Base-by-base conservation (phyloP, 352 stramenopile genomes). In the Globisporangium abappressorium region DNA sequence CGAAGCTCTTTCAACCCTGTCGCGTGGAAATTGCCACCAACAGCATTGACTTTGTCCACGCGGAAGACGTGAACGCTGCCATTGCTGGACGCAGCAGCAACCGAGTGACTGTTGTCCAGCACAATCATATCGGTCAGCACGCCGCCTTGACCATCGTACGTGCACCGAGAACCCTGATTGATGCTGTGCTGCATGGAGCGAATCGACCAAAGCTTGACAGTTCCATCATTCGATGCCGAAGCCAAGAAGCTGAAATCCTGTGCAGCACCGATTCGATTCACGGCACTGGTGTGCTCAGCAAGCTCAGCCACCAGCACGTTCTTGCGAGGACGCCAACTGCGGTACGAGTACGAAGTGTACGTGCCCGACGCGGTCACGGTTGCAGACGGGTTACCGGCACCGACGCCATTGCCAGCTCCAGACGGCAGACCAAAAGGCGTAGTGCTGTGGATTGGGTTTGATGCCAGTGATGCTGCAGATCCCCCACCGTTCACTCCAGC, bases 201-300 rank as follows among this genome's bases (percentile, higher is more conserved):
- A 28, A 98, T 84, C 22, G 87, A 95, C 95, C 97, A 99, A 43
- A 99, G 87, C 81, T 98, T 95, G 36, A 97, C 94, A 18, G 94
- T 98, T 22, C 95, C 95, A 79, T 99, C 98, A 61, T 95, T 94
- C 34, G 92, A 98, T n/a, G 89, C 94, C 2, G 96, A 98, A 3
- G 94, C 94, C 60, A 99, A 90, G 66, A 99, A 99, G 28, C 87
- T 94, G 73, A 98, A 92, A 75, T 99, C 97, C 60, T 97, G 87
- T 3, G 97, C 91, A 18, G 99, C 87, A 56, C 87, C 90, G 47
- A 99, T 82, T 22, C 95, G 89, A 70, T 97, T 92, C 3, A 99
- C 95, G 54, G 97, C 89, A 14, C 83, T 94, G 0, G 76, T 93
- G 76, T 99, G 98, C 68, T 98, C 97, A 1, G 77, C 84, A 56